A percentile compares a stretch with the other conserved stretches of the same genome.
These are phyloP conservation scores for Cytospora piceicola DNA, from an alignment of 2,329 filamentous ascomycete species.

Conservation along the genomic window DNA sequence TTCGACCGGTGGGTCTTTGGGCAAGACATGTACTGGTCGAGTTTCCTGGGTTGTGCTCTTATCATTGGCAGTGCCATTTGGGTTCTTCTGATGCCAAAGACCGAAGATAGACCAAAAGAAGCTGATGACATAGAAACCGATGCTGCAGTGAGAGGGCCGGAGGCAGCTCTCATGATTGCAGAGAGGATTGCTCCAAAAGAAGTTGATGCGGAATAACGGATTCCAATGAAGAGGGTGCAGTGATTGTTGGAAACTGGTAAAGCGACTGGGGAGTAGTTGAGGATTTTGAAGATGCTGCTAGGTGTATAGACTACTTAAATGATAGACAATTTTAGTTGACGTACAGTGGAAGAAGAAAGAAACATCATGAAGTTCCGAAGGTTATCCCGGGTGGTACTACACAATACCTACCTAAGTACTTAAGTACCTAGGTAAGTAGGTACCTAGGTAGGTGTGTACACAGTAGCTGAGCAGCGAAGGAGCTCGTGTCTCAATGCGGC, in stretches of 20 bases:
- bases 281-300: too few relatives aligned
- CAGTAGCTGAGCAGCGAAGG: not conserved
- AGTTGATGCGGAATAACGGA: constrained; percentile 22
- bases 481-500: constrained; percentile 9
- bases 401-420: too few relatives aligned
- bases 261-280: not conserved
- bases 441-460: not conserved
- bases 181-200: constrained; percentile 31
- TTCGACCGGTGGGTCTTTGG: constrained; percentile 56
- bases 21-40: constrained; percentile 53
- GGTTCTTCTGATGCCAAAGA: constrained; percentile 51
- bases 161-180: constrained; percentile 48
- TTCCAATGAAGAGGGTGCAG: not conserved
- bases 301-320: too few relatives aligned
- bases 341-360: not conserved
- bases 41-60: constrained; percentile 54
- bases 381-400: too few relatives aligned
- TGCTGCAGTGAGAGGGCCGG: constrained; percentile 37
- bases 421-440: too few relatives aligned
- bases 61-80: constrained; percentile 59
- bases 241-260: not conserved
- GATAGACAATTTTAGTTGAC: too few relatives aligned
- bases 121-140: constrained; percentile 43
- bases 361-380: too few relatives aligned
- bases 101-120: constrained; percentile 36